These are phyloP conservation scores for Nakazawaea holstii DNA, from an alignment of 805 yeast genomes.

Conservation along the genomic window DNA sequence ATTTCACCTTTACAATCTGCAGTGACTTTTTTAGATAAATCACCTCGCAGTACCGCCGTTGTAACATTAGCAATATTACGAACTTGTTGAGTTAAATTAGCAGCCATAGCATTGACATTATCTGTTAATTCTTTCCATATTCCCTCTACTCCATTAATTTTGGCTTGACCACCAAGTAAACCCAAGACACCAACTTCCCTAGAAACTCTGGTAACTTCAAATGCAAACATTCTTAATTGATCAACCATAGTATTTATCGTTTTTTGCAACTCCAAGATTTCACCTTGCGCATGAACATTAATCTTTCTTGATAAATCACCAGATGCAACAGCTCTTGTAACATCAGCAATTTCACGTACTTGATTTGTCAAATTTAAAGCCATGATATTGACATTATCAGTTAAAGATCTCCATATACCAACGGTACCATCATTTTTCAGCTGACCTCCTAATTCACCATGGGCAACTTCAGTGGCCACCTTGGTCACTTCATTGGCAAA, in stretches of 20 bases:
- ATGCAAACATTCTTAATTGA: constrained; percentile 75
- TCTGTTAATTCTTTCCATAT: constrained; percentile 86
- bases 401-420: constrained; percentile 82
- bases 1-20: constrained; percentile 84
- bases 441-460: constrained; percentile 87
- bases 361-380: constrained; percentile 83
- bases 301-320: constrained; percentile 82
- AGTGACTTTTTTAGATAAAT: constrained; percentile 72
- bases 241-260: constrained; percentile 89
- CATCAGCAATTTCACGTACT: constrained; percentile 85
- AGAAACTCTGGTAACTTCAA: constrained; percentile 83
- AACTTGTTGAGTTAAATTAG: constrained; percentile 81
- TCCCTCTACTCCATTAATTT: constrained; percentile 73
- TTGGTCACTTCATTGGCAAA: constrained; percentile 79
- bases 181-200: constrained; percentile 90
- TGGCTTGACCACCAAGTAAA: constrained; percentile 83
- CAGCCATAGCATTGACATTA: constrained; percentile 86
- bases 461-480: constrained; percentile 86
- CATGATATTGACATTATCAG: constrained; percentile 85
- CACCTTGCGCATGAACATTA: constrained; percentile 90
- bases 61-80: constrained; percentile 85
- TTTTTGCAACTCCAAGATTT: constrained; percentile 76
- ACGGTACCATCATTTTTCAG: constrained; percentile 81
- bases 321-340: constrained; percentile 81
- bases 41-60: constrained; percentile 84